Conservation (phyloP, 345 rosid genomes). For the Euphorbia lathyris region DNA sequence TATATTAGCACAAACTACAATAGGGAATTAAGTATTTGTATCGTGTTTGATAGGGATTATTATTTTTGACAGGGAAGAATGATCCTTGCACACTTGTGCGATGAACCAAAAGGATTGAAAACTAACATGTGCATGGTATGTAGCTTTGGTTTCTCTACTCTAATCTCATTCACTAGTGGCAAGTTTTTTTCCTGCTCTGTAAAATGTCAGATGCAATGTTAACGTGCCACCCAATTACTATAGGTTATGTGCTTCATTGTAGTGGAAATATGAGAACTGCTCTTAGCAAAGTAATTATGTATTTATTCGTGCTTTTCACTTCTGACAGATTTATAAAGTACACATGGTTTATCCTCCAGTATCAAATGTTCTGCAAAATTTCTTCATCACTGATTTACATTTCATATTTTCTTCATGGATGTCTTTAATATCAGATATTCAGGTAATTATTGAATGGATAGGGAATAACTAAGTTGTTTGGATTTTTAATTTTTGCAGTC, state of each 20-base stretch:
- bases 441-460: slow-evolving; percentile 6
- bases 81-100: slow-evolving; percentile 98
- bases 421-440: neutral
- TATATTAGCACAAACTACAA: neutral
- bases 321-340: neutral
- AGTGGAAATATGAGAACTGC: neutral
- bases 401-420: neutral
- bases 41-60: slow-evolving; percentile 15
- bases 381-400: neutral
- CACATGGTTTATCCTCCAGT: neutral
- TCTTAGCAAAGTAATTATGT: neutral
- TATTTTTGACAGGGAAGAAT: slow-evolving; percentile 83
- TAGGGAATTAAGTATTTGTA: neutral
- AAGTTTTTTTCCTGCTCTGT: neutral
- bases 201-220: neutral
- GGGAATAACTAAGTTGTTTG: slow-evolving; percentile 6
- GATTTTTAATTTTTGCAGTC: slow-evolving; percentile 50
- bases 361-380: neutral
- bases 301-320: neutral
- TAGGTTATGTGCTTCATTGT: neutral
- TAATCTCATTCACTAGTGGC: neutral
- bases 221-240: neutral
- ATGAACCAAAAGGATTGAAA: slow-evolving; percentile 96
- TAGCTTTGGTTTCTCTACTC: slow-evolving; percentile 8
- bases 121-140: slow-evolving; percentile 99